phyloP scores from a whole-genome alignment of 345 rosid species.

The Punica granatum region DNA sequence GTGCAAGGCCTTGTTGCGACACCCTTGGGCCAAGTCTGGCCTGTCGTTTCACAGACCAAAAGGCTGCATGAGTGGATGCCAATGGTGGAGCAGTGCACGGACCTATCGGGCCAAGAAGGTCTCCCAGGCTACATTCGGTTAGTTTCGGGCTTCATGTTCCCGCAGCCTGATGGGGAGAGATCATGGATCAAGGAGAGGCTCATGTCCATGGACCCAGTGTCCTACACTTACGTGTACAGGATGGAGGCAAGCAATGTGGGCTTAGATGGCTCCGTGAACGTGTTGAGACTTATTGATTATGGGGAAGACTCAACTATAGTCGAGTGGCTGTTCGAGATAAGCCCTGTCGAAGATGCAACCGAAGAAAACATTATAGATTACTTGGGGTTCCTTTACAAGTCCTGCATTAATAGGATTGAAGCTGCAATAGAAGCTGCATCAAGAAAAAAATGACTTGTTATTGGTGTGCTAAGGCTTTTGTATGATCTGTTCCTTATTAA shows the following conservation, averaged over 20 bases:
- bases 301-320: slow-evolving; percentile 30
- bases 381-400: slow-evolving; percentile 46
- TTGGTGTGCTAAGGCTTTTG: not conserved
- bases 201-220: slow-evolving; percentile 31
- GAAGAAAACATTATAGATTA: slow-evolving; percentile 35
- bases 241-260: slow-evolving; percentile 53
- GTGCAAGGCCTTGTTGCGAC: slow-evolving; percentile 39
- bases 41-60: slow-evolving; percentile 35
- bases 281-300: slow-evolving; percentile 33
- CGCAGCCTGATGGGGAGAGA: slow-evolving; percentile 42
- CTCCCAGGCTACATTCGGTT: slow-evolving; percentile 34
- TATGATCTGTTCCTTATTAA: not conserved
- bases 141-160: slow-evolving; percentile 53
- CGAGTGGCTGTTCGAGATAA: slow-evolving; percentile 37
- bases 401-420: slow-evolving; percentile 36
- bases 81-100: slow-evolving; percentile 46
- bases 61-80: slow-evolving; percentile 48
- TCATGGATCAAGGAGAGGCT: slow-evolving; percentile 56
- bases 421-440: slow-evolving; percentile 29
- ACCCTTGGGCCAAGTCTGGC: slow-evolving; percentile 36
- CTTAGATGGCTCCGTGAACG: slow-evolving; percentile 38
- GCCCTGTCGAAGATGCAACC: slow-evolving; percentile 32
- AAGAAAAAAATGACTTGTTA: not conserved
- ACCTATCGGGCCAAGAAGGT: slow-evolving; percentile 37
- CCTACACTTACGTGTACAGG: slow-evolving; percentile 29